Evolutionary conservation across 2,329 filamentous ascomycete genomes (phyloP).

Genomic region (Aureobasidium sp.): DNA sequence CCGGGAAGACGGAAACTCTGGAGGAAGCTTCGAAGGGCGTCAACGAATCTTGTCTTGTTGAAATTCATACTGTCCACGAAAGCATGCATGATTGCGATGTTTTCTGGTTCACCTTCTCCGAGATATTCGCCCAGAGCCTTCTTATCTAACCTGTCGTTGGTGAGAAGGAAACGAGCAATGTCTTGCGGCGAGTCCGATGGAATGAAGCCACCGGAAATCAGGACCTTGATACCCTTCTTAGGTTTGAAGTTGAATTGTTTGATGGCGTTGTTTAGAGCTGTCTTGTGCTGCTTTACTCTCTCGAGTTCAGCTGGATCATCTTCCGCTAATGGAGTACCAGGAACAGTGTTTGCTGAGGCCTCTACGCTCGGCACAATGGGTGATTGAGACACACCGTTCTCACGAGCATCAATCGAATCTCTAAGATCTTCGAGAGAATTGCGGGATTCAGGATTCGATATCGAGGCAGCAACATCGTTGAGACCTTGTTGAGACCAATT

Average conservation of each 20-base stretch:
- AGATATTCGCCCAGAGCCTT: slow-evolving; percentile 88
- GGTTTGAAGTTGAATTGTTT: slow-evolving; percentile 97
- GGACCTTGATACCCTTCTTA: slow-evolving; percentile 79
- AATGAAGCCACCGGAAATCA: slow-evolving; percentile 84
- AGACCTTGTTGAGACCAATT: slow-evolving; percentile 78
- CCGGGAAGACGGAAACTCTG: slow-evolving; percentile 93
- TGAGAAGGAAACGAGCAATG: slow-evolving; percentile 74
- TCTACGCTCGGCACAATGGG: background rate
- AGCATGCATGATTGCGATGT: slow-evolving; percentile 96
- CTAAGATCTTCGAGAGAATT: slow-evolving; percentile 55
- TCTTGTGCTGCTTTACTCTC: slow-evolving; percentile 89
- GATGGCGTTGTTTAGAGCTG: slow-evolving; percentile 80
- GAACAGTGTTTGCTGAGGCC: slow-evolving; percentile 44
- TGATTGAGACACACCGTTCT: slow-evolving; percentile 49
- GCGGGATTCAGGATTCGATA: slow-evolving; percentile 38
- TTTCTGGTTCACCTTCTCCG: slow-evolving; percentile 85
- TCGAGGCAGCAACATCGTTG: slow-evolving; percentile 39
- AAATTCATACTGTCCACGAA: slow-evolving; percentile 98
- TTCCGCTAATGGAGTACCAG: slow-evolving; percentile 47
- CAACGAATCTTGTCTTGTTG: slow-evolving; percentile 81
- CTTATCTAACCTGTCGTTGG: slow-evolving; percentile 82
- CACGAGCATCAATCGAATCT: slow-evolving; percentile 68
- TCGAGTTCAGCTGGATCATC: slow-evolving; percentile 94
- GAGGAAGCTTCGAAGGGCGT: slow-evolving; percentile 81
- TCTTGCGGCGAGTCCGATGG: slow-evolving; percentile 68